Base-by-base conservation (phyloP, 2,329 filamentous ascomycete genomes). In the Scortechinia acanthostroma region DNA sequence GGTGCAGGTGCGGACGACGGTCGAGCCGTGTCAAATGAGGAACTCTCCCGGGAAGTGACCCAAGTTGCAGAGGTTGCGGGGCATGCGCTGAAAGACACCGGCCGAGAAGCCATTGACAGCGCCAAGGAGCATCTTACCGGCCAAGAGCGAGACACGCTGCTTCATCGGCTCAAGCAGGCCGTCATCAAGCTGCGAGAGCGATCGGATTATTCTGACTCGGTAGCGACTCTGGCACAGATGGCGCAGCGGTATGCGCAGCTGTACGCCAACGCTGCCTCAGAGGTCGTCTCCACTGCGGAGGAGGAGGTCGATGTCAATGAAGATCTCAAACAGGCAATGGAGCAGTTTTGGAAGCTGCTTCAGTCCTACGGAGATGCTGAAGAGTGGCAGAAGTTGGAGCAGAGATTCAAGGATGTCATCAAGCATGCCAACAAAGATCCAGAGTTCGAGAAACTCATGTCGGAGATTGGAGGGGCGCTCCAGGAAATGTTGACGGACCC, bases 401-500 rank as follows among this genome's bases (percentile, higher is more conserved):
- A 71, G 40, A 64, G 67, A 22, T 76, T 82, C 59, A 69, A 80
- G 45, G 63, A 73, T 46, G 66, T 85, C 44, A 55, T 83, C 54
- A 65, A 69, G 43, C 78, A 84, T 60, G 71, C 73, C 5, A 63
- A 76, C 49, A 76, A 71, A 43, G 79, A 85, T 51, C 77, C 78
- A 0, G 75, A 83, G 44, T 83, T 84, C 47, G 79, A 84, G 52
- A 62, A 69, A 16, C 59, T 83, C 44, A 71, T 84, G 61, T 68
- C 65, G 3, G 74, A 83, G 35, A 63, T 81, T 42, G 77, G 76
- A 4, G 70, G 73, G 48, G 74, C 76, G 1, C 57, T 85, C 14
- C 73, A 83, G 53, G 73, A 76, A 48, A 69, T 85, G 47, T 60
- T 86, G 21, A 84, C 73, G 0, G 77, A 85, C 50, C 80, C 81